Conservation (phyloP, 257 asterid genomes). For the Striga asiatica region DNA sequence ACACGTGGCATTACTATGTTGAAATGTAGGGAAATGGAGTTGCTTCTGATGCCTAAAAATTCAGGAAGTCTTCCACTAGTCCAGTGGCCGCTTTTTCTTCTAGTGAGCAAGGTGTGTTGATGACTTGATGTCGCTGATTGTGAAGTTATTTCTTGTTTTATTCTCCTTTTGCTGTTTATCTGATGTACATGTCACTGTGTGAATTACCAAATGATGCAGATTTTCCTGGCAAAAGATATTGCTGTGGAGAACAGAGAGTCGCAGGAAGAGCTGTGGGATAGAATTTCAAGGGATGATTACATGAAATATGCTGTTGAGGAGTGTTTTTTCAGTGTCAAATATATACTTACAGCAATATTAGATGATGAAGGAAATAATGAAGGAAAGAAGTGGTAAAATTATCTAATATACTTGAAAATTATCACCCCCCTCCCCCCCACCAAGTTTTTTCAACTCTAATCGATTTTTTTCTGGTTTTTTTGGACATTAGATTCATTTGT, state of each 20-base stretch:
- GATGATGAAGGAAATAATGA: constrained; percentile 75
- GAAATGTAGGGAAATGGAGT: constrained; percentile 69
- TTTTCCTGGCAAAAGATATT: constrained; percentile 86
- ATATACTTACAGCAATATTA: constrained; percentile 59
- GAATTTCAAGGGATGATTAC: constrained; percentile 87
- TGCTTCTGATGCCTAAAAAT: constrained; percentile 88
- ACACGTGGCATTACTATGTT: constrained; percentile 12
- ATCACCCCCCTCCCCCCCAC: no score
- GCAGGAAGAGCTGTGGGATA: constrained; percentile 87
- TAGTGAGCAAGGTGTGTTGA: constrained; percentile 99
- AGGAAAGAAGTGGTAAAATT: constrained; percentile 74
- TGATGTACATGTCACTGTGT: constrained; percentile 7
- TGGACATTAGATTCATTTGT: constrained; percentile 7
- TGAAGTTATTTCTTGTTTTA: constrained; percentile 2
- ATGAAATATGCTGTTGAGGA: constrained; percentile 96
- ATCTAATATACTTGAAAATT: no score
- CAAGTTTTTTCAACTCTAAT: no score
- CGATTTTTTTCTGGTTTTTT: no score
- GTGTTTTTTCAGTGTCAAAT: constrained; percentile 54
- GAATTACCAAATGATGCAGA: constrained; percentile 24
- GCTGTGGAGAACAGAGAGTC: constrained; percentile 75
- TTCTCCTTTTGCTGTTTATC: constrained; percentile 14
- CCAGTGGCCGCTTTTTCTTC: constrained; percentile 97
- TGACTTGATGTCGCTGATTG: constrained; percentile 11
- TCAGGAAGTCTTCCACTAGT: constrained; percentile 55